Evolutionary conservation across 805 yeast species (phyloP), one percentile per base, ranked within the genome.

Genomic region (Ogataea allantospora): DNA sequence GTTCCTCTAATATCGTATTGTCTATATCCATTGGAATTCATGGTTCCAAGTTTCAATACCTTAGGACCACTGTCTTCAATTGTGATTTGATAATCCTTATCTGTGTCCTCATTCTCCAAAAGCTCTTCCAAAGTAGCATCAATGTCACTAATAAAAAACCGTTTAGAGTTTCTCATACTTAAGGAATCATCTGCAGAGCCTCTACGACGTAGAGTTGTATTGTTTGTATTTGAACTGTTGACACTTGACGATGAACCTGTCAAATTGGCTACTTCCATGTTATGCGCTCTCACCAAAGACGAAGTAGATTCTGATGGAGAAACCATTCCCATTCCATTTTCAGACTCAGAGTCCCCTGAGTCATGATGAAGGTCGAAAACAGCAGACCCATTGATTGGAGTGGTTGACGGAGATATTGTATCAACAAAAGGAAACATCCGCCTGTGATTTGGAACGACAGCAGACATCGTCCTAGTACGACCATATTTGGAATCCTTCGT

Each of bases 11-110:
- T 72, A 43, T 81, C 85, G 38, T 75, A 74, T 49, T 76, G 80
- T 25, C 77, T 80, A 63, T 64, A 86, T 1, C 96, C 97, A 52
- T 80, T 77, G 3, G 95, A 87, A 55, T 85, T 84, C 24, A 81
- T 87, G 2, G 97, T 87, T 7, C 93, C 93, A 10, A 86, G 67
- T 50, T 76, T 74, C 42, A 85, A 65, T n/a, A 81, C 87, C 56
- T 85, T 85, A 3, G 95, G 93, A 1, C 95, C 95, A 2, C 77
- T 75, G 54, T 86, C 95, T 51, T 85, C 95, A 33, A 85, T 79
- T 6, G 95, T 85, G 55, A 85, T 88, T 60, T 89, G 96, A 58
- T 63, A 80, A 57, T 89, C 82, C 36, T 71, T 70, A 62, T 89
- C 95, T 2, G 96, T 88, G 57, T 88, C 96, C 58, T 88, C 96